These are phyloP conservation scores for Umbelopsis isabellina DNA, from an alignment of 192 early-diverging fungal genomes.

Conservation along the genomic window DNA sequence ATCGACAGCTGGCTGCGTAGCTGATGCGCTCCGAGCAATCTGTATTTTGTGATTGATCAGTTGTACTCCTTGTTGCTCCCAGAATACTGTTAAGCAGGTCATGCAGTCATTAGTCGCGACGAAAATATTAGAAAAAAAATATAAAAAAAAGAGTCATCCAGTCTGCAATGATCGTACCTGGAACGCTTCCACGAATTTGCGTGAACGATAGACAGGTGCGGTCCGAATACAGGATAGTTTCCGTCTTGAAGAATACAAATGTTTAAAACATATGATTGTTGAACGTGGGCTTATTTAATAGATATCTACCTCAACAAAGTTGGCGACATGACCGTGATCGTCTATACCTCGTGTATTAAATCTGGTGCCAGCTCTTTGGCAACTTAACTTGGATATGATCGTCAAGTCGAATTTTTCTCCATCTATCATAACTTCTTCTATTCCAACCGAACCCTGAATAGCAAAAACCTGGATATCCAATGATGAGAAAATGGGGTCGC, in stretches of 20 bases:
- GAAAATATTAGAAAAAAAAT: too few species aligned
- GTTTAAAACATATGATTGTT: neutral
- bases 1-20: constrained; percentile 82
- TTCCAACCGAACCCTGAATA: constrained; percentile 81
- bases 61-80: constrained; percentile 94
- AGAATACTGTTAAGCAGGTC: constrained; percentile 67
- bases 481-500: constrained; percentile 37
- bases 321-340: constrained; percentile 96
- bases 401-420: constrained; percentile 52
- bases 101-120: too few species aligned
- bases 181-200: constrained; percentile 86
- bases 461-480: constrained; percentile 53
- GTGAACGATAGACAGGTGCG: constrained; percentile 72
- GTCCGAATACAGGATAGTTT: constrained; percentile 71
- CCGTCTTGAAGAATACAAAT: constrained; percentile 59
- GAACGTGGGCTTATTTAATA: neutral
- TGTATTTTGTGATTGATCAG: constrained; percentile 83
- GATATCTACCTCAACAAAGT: constrained; percentile 85
- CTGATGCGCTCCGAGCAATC: constrained; percentile 77
- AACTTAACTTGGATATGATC: constrained; percentile 78
- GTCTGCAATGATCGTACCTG: constrained; percentile 43
- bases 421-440: constrained; percentile 38
- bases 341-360: constrained; percentile 96
- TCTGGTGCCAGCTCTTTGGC: constrained; percentile 83
- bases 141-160: too few species aligned